Evolutionary conservation across 495 filamentous ascomycete species (phyloP).

Genomic region (Parathielavia appendiculata): DNA sequence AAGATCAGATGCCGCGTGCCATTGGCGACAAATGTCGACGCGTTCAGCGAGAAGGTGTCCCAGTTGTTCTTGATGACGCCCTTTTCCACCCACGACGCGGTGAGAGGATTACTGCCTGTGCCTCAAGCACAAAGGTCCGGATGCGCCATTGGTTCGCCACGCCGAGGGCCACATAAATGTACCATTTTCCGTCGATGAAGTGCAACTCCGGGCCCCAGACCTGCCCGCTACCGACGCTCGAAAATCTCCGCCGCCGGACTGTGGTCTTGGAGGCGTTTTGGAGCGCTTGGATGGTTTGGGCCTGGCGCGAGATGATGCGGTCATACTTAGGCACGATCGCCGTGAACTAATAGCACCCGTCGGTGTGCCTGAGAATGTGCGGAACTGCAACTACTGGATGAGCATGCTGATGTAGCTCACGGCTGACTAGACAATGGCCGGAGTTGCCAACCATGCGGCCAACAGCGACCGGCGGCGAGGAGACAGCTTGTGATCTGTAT

Average conservation of each 20-base stretch:
- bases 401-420: slow-evolving; percentile 27
- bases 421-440: slow-evolving; percentile 14
- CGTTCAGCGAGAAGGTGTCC: slow-evolving; percentile 30
- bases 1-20: slow-evolving; percentile 29
- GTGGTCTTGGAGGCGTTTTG: slow-evolving; percentile 36
- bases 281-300: slow-evolving; percentile 47
- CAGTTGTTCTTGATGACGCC: slow-evolving; percentile 28
- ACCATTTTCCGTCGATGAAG: slow-evolving; percentile 45
- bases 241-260: slow-evolving; percentile 37
- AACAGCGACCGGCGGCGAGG: neutral
- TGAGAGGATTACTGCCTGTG: slow-evolving; percentile 23
- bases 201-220: slow-evolving; percentile 56
- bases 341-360: slow-evolving; percentile 50
- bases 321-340: slow-evolving; percentile 44
- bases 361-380: slow-evolving; percentile 40
- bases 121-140: slow-evolving; percentile 29
- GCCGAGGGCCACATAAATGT: slow-evolving; percentile 40
- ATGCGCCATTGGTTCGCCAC: slow-evolving; percentile 27
- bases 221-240: slow-evolving; percentile 45
- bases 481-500: neutral
- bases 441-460: neutral
- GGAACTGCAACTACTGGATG: slow-evolving; percentile 26
- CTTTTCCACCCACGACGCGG: slow-evolving; percentile 25
- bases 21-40: slow-evolving; percentile 25
- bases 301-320: slow-evolving; percentile 44